Evolutionary conservation across 2,329 filamentous ascomycete species (phyloP).

Genomic region (Fusarium sp.): DNA sequence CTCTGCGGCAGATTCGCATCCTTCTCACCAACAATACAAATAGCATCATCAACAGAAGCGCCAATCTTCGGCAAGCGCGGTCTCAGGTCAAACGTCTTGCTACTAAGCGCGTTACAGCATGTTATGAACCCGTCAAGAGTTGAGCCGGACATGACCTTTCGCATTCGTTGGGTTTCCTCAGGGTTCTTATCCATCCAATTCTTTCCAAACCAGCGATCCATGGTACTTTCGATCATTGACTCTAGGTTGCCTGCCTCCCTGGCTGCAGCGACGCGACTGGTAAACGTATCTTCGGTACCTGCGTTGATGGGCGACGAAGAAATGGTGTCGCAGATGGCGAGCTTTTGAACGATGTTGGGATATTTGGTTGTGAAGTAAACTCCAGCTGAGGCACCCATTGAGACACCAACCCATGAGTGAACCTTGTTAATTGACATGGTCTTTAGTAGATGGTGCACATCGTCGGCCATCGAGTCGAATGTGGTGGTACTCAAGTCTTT

Average conservation of each 20-base stretch:
- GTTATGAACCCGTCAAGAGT: slow-evolving; percentile 56
- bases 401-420: slow-evolving; percentile 58
- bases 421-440: slow-evolving; percentile 48
- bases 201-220: slow-evolving; percentile 57
- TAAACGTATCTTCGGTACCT: slow-evolving; percentile 52
- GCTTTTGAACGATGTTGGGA: slow-evolving; percentile 52
- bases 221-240: slow-evolving; percentile 46
- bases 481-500: slow-evolving; percentile 49
- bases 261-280: slow-evolving; percentile 49
- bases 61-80: slow-evolving; percentile 51
- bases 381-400: slow-evolving; percentile 57
- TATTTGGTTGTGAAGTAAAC: slow-evolving; percentile 54
- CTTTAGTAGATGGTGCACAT: slow-evolving; percentile 51
- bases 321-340: slow-evolving; percentile 56
- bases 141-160: slow-evolving; percentile 51
- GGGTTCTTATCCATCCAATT: slow-evolving; percentile 51
- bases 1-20: slow-evolving; percentile 54
- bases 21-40: slow-evolving; percentile 56
- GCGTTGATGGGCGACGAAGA: slow-evolving; percentile 52
- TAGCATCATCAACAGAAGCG: slow-evolving; percentile 48
- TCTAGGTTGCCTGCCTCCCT: slow-evolving; percentile 49
- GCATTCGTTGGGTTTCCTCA: slow-evolving; percentile 51
- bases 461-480: slow-evolving; percentile 53
- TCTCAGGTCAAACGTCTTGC: slow-evolving; percentile 53
- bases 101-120: slow-evolving; percentile 54